These are phyloP conservation scores for Saccharomycopsis hybrid DNA, from an alignment of 1,139 yeast species.

Conservation along the genomic window DNA sequence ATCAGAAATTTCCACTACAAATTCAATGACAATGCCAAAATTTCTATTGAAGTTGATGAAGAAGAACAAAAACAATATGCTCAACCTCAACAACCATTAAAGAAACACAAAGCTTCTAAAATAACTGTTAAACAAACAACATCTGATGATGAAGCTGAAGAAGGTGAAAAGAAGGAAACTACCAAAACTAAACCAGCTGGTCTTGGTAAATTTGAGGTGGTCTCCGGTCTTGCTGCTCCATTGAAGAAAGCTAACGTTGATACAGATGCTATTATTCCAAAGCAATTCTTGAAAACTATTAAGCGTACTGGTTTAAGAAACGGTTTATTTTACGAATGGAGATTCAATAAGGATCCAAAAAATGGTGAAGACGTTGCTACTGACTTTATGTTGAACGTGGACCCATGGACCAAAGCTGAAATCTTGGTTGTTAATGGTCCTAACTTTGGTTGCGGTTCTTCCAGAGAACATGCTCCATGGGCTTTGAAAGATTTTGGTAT, in stretches of 20 bases:
- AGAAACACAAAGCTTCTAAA: slow-evolving; percentile 23
- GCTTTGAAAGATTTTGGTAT: slow-evolving; percentile 97
- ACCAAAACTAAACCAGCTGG: slow-evolving; percentile 37
- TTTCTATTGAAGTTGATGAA: slow-evolving; percentile 46
- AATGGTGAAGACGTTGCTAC: slow-evolving; percentile 77
- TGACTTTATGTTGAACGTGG: slow-evolving; percentile 81
- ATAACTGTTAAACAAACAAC: slow-evolving; percentile 35
- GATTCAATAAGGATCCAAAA: slow-evolving; percentile 57
- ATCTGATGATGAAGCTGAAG: slow-evolving; percentile 40
- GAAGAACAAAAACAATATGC: slow-evolving; percentile 44
- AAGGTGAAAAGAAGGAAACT: too few relatives aligned
- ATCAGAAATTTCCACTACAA: slow-evolving; percentile 73
- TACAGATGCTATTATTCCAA: slow-evolving; percentile 97
- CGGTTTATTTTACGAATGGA: slow-evolving; percentile 86
- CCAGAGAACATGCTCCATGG: slow-evolving; percentile 99
- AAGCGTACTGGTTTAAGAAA: slow-evolving; percentile 88
- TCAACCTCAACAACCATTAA: too few relatives aligned
- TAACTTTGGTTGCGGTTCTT: slow-evolving; percentile 98
- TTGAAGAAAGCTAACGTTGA: slow-evolving; percentile 91
- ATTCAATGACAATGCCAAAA: slow-evolving; percentile 44
- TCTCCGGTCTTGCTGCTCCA: slow-evolving; percentile 89
- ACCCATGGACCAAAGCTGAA: slow-evolving; percentile 73
- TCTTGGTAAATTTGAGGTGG: slow-evolving; percentile 67
- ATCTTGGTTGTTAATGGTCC: slow-evolving; percentile 90
- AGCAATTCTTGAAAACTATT: slow-evolving; percentile 94